Evolutionary conservation across 2,329 filamentous ascomycete genomes (phyloP).

Genomic region (Neofusicoccum parvum): DNA sequence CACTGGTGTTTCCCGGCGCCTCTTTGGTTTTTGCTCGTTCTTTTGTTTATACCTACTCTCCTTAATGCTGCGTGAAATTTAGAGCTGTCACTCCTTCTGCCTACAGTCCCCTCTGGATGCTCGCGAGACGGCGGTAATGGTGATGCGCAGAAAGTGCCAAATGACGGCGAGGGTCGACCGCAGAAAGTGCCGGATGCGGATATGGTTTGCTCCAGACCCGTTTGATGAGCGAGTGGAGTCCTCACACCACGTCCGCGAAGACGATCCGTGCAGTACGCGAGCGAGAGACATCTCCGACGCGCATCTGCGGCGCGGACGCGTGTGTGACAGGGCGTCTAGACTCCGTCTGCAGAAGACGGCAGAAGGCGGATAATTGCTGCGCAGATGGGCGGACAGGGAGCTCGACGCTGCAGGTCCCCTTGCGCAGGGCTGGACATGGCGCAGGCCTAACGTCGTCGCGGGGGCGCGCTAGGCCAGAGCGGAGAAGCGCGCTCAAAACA

Average conservation of each 20-base stretch:
- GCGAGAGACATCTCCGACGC: not conserved
- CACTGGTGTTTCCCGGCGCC: slow-evolving; percentile 10
- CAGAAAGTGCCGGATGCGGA: not conserved
- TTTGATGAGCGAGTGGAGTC: slow-evolving; percentile 10
- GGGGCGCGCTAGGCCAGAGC: slow-evolving; percentile 3
- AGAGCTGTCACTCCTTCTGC: slow-evolving; percentile 12
- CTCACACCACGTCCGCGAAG: slow-evolving; percentile 1
- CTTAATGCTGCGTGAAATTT: slow-evolving; percentile 6
- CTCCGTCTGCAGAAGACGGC: not conserved
- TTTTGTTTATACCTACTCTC: slow-evolving; percentile 5
- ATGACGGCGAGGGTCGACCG: not conserved
- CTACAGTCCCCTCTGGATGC: not conserved
- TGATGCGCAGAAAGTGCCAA: not conserved
- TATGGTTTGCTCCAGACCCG: not conserved
- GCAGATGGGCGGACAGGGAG: not conserved
- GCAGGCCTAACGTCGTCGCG: not conserved
- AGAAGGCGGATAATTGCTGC: not conserved
- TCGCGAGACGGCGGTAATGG: not conserved
- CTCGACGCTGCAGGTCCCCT: not conserved
- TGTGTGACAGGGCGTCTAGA: not conserved
- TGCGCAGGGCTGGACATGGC: slow-evolving; percentile 6
- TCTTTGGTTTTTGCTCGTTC: not conserved
- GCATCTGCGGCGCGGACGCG: slow-evolving; percentile 6
- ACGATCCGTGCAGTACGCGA: slow-evolving; percentile 10
- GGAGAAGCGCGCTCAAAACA: slow-evolving; percentile 14